These are phyloP conservation scores for Toxoplasma gondii DNA, from an alignment of 169 alveolate genomes.

Conservation along the genomic window DNA sequence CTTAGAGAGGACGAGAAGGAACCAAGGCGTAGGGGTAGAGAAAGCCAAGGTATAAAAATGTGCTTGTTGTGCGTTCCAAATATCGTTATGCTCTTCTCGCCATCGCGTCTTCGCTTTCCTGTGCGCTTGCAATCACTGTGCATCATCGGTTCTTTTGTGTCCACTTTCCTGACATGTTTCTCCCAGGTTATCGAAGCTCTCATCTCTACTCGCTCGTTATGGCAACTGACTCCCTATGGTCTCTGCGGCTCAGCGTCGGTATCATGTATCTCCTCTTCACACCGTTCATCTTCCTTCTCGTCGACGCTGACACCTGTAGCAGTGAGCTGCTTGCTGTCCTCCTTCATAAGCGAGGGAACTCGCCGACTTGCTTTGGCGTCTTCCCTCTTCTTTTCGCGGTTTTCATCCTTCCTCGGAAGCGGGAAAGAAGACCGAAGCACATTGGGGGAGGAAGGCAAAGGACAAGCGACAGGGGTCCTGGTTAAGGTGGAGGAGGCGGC, in stretches of 20 bases:
- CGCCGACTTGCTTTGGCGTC: neutral
- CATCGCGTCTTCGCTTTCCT: neutral
- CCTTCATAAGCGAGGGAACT: constrained; percentile 5
- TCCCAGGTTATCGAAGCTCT: constrained; percentile 21
- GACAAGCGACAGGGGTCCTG: neutral
- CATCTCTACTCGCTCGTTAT: neutral
- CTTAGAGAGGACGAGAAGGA: neutral
- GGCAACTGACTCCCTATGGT: constrained; percentile 7
- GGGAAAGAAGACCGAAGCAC: neutral
- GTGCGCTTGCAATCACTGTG: neutral
- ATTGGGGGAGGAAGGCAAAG: neutral
- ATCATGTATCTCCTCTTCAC: neutral
- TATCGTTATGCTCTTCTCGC: neutral
- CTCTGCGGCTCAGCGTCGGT: neutral
- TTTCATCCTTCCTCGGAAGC: neutral
- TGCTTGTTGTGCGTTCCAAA: neutral
- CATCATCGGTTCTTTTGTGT: neutral
- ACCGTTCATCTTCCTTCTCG: neutral
- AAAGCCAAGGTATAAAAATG: too few relatives aligned
- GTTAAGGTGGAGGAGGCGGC: constrained; percentile 24
- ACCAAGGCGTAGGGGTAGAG: neutral
- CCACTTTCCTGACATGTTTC: neutral
- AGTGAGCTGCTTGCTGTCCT: neutral
- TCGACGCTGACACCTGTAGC: neutral
- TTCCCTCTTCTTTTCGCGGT: neutral